phyloP scores from a whole-genome alignment of 805 yeast genomes.

The Saccharomycopsis sp. region DNA sequence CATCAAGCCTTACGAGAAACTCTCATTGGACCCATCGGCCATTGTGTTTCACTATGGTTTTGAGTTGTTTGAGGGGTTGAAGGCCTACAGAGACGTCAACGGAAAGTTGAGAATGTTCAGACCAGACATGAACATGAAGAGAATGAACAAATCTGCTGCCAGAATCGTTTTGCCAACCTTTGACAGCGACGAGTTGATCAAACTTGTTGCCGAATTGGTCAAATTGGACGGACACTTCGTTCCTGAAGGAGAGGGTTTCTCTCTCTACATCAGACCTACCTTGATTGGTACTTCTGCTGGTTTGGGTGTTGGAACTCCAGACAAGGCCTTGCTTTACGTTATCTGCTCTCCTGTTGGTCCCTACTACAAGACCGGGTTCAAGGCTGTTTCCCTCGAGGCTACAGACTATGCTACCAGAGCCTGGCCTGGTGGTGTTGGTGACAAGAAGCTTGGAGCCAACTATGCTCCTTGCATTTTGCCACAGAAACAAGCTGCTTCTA shows the following conservation, averaged over 20 bases:
- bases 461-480: conserved; percentile 95
- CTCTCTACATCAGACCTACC: conserved; percentile 90
- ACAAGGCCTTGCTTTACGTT: conserved; percentile 73
- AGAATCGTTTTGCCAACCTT: conserved; percentile 87
- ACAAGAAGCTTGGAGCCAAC: conserved; percentile 94
- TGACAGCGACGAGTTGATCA: conserved; percentile 68
- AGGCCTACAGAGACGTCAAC: conserved; percentile 68
- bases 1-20: conserved; percentile 76
- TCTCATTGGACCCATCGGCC: conserved; percentile 78
- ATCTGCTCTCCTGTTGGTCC: conserved; percentile 97
- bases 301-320: conserved; percentile 81
- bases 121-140: conserved; percentile 83
- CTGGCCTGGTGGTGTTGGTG: conserved; percentile 99
- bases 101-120: conserved; percentile 79
- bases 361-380: conserved; percentile 90
- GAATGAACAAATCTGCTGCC: conserved; percentile 84
- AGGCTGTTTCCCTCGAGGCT: conserved; percentile 91
- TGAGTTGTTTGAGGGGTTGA: conserved; percentile 92
- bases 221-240: conserved; percentile 69
- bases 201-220: conserved; percentile 66
- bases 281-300: conserved; percentile 88
- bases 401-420: conserved; percentile 96
- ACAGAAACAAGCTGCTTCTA: conserved; percentile 78
- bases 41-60: conserved; percentile 93
- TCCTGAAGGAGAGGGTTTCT: conserved; percentile 83